Evolutionary conservation across 164 flowering plant genomes (phyloP), one percentile per base, ranked within the genome.

Genomic region (Magnolia kwangsiensis): DNA sequence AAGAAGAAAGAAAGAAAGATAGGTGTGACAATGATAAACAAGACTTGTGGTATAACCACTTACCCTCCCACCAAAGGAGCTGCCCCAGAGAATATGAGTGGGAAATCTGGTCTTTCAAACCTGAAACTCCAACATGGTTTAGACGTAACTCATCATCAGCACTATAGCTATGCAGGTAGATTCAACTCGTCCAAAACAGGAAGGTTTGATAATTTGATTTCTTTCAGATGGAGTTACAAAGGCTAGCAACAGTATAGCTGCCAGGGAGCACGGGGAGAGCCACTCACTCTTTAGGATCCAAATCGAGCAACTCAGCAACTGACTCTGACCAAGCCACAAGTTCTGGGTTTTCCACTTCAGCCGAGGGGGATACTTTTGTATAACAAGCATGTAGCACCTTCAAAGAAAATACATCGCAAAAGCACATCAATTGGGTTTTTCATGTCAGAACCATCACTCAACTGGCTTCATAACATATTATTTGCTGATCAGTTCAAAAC

Each of bases 301-400:
- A 91, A 73, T 91, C 96, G 76, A 96, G 91, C 76, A 91, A 80
- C 78, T 89, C 90, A 19, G 93, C 97, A 51, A 93, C 99, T 19
- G 93, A 90, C 51, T 90, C 93, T 9, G 98, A 96, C 97, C 97
- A 93, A 0, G 88, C 94, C 77, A 96, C 96, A 76, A 96, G 95
- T 81, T 94, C 88, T 74, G 99, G 99, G 74, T 90, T 86, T 65
- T 94, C 96, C 51, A 92, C 95, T 83, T 90, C 92, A 74, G 76
- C 96, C 61, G 99, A 94, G 1, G 99, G 98, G 14, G 87, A 85
- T 19, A 96, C 94, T 86, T 87, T 92, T 24, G 97, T 81, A 81
- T 94, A 96, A 72, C 98, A 96, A 73, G 99, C 94, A 86, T 87
- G 97, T 16, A 87, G 80, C 5, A 96, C 99, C 99, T 96, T 73